These are phyloP conservation scores for Rhodotorula kratochvilovae DNA, from an alignment of 768 basidiomycete species.

Conservation along the genomic window DNA sequence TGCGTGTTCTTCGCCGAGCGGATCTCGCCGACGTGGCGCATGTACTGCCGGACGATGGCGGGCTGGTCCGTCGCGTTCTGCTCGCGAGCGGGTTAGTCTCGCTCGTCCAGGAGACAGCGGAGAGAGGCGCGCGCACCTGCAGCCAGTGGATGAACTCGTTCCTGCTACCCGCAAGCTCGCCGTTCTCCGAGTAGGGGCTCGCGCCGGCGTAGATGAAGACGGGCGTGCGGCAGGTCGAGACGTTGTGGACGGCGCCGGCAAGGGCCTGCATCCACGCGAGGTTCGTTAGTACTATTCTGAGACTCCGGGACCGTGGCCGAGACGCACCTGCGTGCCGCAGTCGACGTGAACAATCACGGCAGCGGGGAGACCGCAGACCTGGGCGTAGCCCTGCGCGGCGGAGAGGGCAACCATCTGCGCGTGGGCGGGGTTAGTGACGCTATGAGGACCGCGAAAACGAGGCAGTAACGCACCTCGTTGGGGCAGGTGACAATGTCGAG, in stretches of 20 bases:
- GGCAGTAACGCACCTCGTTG: slow-evolving; percentile 53
- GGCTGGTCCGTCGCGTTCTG: slow-evolving; percentile 68
- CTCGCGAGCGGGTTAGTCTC: not conserved
- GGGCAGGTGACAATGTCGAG: slow-evolving; percentile 64
- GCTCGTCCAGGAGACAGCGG: not conserved
- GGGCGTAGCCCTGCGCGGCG: slow-evolving; percentile 67
- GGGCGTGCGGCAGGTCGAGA: slow-evolving; percentile 59
- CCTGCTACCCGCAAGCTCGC: slow-evolving; percentile 60
- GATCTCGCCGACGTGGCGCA: slow-evolving; percentile 64
- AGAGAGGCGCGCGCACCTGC: slow-evolving; percentile 63
- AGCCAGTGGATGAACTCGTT: slow-evolving; percentile 74
- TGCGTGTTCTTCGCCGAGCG: slow-evolving; percentile 56
- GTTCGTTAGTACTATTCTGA: no score
- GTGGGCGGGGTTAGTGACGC: not conserved
- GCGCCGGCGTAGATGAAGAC: slow-evolving; percentile 70
- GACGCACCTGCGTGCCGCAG: slow-evolving; percentile 32
- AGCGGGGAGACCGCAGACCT: slow-evolving; percentile 62
- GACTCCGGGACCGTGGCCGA: no score
- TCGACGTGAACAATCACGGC: slow-evolving; percentile 67
- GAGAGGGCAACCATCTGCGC: slow-evolving; percentile 62
- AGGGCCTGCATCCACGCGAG: slow-evolving; percentile 52
- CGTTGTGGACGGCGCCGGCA: slow-evolving; percentile 69
- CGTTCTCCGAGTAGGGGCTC: slow-evolving; percentile 58
- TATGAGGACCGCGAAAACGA: no score
- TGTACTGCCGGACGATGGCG: slow-evolving; percentile 66